Base-by-base conservation (phyloP, 2,329 filamentous ascomycete species). In the Pseudocercospora cruenta region DNA sequence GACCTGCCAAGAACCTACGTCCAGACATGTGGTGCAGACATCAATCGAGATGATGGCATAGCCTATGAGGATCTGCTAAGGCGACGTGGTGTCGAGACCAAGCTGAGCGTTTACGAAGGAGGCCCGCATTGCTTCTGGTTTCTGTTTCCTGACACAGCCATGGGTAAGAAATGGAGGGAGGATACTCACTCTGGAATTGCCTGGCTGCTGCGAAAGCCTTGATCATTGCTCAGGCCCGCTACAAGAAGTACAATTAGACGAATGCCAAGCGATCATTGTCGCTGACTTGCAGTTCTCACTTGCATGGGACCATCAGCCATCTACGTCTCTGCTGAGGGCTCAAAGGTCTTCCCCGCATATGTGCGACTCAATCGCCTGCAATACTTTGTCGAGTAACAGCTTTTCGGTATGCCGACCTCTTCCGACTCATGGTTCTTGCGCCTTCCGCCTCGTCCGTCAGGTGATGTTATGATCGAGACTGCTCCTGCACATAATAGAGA, bases 71-170 rank as follows among this genome's bases (percentile, higher is more conserved):
- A 68, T 51, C 9, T 65, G 31, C 47, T 70, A 45, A 22, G n/a
- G 26, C 62, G 63, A 53, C 47, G 36, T 12, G 66, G 68, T n/a
- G 60, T 70, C 3, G 65, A 66, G 39, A 68, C 66, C 28, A 66
- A 64, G 58, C 21, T 70, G 51, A 64, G 65, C 47, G 62, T 68
- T 4, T 70, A 69, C 55, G 51, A 60, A 19, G 68, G 68, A 1
- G 71, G 80, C 54, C 49, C 79, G 8, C 81, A 83, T 72, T 78
- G 78, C 72, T 70, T 85, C 47, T 73, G 73, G 57, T 69, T 69
- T 33, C 24, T 70, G 60, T 70, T 70, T 28, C 45, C 47, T 26
- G 75, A 78, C 58, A 69, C 76, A 21, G 74, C 73, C 7, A 72
- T 73, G 61, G 67, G 75, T 16, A 69, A 69, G 9, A 62, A 65